These are phyloP conservation scores for Meredithiella fracta DNA, from an alignment of 2,329 filamentous ascomycete genomes.

Conservation along the genomic window DNA sequence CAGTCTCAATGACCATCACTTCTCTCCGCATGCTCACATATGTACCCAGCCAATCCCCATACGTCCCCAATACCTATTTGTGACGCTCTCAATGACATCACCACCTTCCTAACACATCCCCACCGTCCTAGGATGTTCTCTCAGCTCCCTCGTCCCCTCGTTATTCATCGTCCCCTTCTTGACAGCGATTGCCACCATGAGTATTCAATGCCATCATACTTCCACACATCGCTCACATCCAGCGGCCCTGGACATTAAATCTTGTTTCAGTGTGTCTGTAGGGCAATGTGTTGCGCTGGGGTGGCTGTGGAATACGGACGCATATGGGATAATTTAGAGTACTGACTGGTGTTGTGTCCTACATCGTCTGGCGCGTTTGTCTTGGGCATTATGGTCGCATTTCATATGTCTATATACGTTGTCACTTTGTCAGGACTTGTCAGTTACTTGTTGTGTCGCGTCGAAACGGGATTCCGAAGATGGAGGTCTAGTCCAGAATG, in stretches of 20 bases:
- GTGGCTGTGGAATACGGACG: neutral
- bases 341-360: neutral
- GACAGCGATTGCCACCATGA: no score
- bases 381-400: neutral
- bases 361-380: neutral
- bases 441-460: neutral
- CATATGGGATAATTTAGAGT: neutral
- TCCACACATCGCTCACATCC: neutral
- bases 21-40: no score
- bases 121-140: neutral
- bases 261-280: neutral
- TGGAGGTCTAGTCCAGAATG: neutral
- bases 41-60: no score
- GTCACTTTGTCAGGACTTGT: neutral
- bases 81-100: neutral
- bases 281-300: neutral
- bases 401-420: neutral
- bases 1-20: neutral
- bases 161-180: neutral
- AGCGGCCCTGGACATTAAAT: neutral
- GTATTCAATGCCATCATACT: neutral
- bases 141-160: neutral
- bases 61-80: neutral
- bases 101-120: neutral
- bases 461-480: neutral